Base-by-base conservation (phyloP, 83 land plant species). In the Diphasiastrum complanatum region DNA sequence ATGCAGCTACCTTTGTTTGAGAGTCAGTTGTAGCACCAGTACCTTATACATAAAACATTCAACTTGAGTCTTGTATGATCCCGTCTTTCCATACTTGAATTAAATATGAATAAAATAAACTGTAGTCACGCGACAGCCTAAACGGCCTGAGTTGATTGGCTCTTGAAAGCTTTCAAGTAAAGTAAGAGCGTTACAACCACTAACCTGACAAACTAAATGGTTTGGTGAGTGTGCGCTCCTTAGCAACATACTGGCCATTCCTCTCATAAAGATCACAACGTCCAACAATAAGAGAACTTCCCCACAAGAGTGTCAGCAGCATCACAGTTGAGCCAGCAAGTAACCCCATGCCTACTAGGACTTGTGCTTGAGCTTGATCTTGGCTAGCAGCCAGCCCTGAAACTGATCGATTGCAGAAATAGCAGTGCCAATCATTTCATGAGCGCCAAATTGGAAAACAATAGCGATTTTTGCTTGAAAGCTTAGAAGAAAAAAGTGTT, bases 261-360 rank as follows among this genome's bases (percentile, higher is more conserved):
- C 26, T 40, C 10, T 40, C 34, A 47, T 69, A 50, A 10, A 89
- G 45, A 55, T 85, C 87, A 64, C 77, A 74, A 35, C 85, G 89
- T 5, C 88, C 91, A 33, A 83, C 85, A 49, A 84, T 63, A 52
- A 86, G 70, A 69, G 83, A 90, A 12, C 83, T 61, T 5, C 97
- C 97, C 97, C 92, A 86, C 19, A 86, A 68, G 16, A 76, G 38
- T 0, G 97, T 86, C 53, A 86, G 66, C 69, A 86, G 70, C 85
- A 90, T 75, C 5, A 90, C 85, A 11, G 84, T 84, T 36, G 97
- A 89, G 18, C 97, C 97, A 20, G 97, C 89, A 28, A 91, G 86
- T 58, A 91, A 56, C 0, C 97, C 93, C 89, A 91, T 91, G 54
- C 97, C 97, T 23, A 86, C 81, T 18, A 83, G 64, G 23, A 91